phyloP scores from a whole-genome alignment of 2,329 filamentous ascomycete species.

The Cyclaneusma minus region DNA sequence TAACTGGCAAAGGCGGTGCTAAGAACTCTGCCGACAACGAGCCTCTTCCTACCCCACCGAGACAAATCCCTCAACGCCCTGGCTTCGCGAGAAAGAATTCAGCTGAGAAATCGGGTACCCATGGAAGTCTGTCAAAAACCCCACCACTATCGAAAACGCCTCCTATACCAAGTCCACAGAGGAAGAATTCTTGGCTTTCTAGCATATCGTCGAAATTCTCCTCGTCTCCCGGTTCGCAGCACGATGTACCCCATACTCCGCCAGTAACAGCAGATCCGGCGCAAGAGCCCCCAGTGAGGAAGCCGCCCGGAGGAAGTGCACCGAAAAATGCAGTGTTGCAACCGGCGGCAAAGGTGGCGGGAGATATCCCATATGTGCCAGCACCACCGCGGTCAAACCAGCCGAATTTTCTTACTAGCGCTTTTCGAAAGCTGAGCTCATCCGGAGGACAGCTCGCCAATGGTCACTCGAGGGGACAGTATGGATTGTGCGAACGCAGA shows the following conservation, averaged over 20 bases:
- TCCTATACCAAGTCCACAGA: conserved; percentile 7
- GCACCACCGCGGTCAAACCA: conserved; percentile 55
- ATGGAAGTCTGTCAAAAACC: conserved; percentile 12
- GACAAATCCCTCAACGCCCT: conserved; percentile 12
- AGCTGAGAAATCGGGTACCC: conserved; percentile 11
- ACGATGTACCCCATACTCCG: conserved; percentile 10
- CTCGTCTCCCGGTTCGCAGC: conserved; percentile 26
- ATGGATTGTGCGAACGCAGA: conserved; percentile 63
- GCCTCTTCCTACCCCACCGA: conserved; percentile 6
- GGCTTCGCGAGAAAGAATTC: conserved; percentile 11
- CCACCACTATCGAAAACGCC: too few species aligned
- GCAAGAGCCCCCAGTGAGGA: conserved; percentile 17
- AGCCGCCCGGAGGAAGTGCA: conserved; percentile 30
- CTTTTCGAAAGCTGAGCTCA: conserved; percentile 70
- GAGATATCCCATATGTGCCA: conserved; percentile 54
- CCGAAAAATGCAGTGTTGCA: conserved; percentile 44
- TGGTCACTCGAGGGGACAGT: conserved; percentile 31
- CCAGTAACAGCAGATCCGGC: conserved; percentile 11
- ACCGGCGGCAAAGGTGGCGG: conserved; percentile 35
- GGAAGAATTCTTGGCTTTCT: conserved; percentile 79
- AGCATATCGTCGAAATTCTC: conserved; percentile 90
- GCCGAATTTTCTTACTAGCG: conserved; percentile 62
- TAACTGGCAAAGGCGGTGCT: too few species aligned
- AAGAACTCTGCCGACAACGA: too few species aligned
- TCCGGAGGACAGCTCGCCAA: conserved; percentile 29